Percentiles rank a stretch among this genome's conserved stretches.
phyloP scores from a whole-genome alignment of 331 rosid species.

The Phaseolus coccineus region DNA sequence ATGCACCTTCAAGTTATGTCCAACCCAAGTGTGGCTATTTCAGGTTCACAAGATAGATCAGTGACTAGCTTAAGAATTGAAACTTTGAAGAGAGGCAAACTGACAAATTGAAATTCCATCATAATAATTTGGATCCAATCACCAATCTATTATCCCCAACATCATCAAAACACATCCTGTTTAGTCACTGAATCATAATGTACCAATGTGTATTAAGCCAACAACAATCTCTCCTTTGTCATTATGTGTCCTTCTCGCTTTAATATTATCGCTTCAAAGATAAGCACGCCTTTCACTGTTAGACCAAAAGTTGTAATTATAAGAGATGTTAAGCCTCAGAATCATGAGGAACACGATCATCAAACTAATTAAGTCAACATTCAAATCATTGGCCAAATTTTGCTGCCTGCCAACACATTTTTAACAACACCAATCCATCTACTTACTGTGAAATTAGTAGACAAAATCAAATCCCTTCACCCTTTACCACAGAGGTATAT shows the following conservation, averaged over 20 bases:
- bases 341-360: background rate
- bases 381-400: conserved; percentile 24
- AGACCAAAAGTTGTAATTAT: conserved; percentile 20
- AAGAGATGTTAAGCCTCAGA: conserved; percentile 11
- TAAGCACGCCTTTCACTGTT: conserved; percentile 1
- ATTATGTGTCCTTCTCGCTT: background rate
- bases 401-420: background rate
- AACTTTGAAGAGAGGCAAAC: conserved; percentile 18
- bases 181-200: conserved; percentile 13
- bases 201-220: background rate
- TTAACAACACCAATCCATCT: background rate
- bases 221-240: conserved; percentile 22
- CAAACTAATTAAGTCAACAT: conserved; percentile 10
- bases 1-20: background rate
- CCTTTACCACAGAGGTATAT: conserved; percentile 1
- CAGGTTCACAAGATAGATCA: background rate
- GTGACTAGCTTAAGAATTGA: background rate
- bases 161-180: background rate
- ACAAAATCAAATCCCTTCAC: background rate
- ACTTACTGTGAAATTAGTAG: background rate
- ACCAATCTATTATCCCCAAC: background rate
- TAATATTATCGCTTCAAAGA: conserved; percentile 13
- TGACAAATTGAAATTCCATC: background rate
- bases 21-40: conserved; percentile 9
- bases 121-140: conserved; percentile 9